phyloP scores from a whole-genome alignment of 1,139 yeast genomes.

The Magnusiomyces suaveolens region DNA sequence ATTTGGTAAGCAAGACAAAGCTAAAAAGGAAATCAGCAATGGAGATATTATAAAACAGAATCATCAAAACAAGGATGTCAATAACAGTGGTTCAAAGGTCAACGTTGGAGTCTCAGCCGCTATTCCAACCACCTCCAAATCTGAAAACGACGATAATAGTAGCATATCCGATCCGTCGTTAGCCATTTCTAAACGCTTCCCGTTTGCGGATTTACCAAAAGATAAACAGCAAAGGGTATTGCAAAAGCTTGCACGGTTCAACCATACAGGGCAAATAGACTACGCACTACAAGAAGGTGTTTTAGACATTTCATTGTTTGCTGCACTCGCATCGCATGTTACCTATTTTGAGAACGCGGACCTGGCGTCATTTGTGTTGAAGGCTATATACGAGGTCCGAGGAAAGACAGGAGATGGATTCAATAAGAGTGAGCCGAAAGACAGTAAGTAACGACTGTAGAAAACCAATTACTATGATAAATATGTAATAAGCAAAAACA shows the following conservation, averaged over 20 bases:
- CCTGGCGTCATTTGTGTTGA: slow-evolving; percentile 67
- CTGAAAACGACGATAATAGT: neutral
- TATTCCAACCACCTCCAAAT: neutral
- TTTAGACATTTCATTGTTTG: slow-evolving; percentile 65
- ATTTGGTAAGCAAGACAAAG: neutral
- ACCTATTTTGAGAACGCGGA: slow-evolving; percentile 82
- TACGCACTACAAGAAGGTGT: slow-evolving; percentile 71
- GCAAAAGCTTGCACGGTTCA: slow-evolving; percentile 30
- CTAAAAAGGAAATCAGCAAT: slow-evolving; percentile 14
- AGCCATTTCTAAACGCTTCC: slow-evolving; percentile 11
- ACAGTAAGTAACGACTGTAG: neutral
- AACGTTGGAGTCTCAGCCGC: neutral
- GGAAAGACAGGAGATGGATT: neutral
- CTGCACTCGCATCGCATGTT: slow-evolving; percentile 80
- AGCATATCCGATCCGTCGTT: neutral
- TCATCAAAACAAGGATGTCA: slow-evolving; percentile 13
- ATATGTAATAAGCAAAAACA: no score
- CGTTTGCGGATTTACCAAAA: slow-evolving; percentile 16
- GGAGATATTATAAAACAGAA: neutral
- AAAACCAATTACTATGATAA: no score
- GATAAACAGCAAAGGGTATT: slow-evolving; percentile 17
- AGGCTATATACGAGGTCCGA: slow-evolving; percentile 16
- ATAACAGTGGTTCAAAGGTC: slow-evolving; percentile 2
- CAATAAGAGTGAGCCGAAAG: neutral
- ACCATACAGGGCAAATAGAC: slow-evolving; percentile 70